phyloP scores from a whole-genome alignment of 2,329 filamentous ascomycete species.

The Ceratocystis huliohia region DNA sequence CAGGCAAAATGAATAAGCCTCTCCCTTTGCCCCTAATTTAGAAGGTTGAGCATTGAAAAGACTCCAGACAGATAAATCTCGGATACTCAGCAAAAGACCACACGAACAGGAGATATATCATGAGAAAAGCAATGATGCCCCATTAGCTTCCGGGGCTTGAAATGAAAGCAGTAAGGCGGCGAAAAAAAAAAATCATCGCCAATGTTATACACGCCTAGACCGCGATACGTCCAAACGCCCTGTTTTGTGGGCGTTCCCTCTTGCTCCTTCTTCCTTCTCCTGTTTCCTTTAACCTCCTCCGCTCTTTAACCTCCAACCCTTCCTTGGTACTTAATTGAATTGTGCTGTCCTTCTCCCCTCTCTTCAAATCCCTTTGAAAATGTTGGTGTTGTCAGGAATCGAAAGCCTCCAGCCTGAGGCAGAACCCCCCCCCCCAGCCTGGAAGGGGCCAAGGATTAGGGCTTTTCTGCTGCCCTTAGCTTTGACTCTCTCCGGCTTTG shows the following conservation, averaged over 20 bases:
- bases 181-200: neutral
- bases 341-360: neutral
- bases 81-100: neutral
- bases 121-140: neutral
- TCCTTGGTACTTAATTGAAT: neutral
- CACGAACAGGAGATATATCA: neutral
- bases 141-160: neutral
- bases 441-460: neutral
- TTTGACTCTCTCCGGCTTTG: neutral
- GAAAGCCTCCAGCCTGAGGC: neutral
- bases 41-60: neutral
- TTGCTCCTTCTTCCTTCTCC: neutral
- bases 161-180: neutral
- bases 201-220: neutral
- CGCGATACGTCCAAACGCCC: conserved; percentile 7
- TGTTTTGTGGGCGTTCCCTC: neutral
- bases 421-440: neutral
- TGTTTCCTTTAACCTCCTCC: neutral
- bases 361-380: neutral
- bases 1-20: neutral
- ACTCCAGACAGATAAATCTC: neutral
- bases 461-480: neutral
- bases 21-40: neutral
- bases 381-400: conserved; percentile 1
- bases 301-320: neutral